A percentile compares a stretch with the other conserved stretches of the same genome.
These are phyloP conservation scores for Jamesozyma jinghongensis DNA, from an alignment of 805 yeast genomes.

Conservation along the genomic window DNA sequence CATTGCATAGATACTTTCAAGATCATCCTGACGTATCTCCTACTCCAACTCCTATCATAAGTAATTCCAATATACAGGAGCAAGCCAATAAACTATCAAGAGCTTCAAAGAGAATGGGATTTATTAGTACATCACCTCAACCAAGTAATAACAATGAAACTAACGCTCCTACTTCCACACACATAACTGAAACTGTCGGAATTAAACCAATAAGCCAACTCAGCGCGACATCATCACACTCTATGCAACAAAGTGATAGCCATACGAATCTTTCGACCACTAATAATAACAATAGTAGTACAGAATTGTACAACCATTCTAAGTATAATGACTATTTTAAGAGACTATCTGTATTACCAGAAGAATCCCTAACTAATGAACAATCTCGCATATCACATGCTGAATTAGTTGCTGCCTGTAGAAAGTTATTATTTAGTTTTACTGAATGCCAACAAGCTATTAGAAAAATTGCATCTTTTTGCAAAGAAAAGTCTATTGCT, in stretches of 20 bases:
- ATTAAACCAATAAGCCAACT: too few relatives aligned
- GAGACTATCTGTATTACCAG: conserved; percentile 56
- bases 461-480: conserved; percentile 48
- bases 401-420: conserved; percentile 33
- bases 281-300: conserved; percentile 1
- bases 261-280: too few relatives aligned
- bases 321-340: conserved; percentile 57
- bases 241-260: too few relatives aligned
- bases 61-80: neutral
- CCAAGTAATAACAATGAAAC: neutral
- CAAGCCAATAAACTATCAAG: conserved; percentile 32
- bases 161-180: neutral
- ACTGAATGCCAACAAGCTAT: conserved; percentile 57
- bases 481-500: conserved; percentile 46
- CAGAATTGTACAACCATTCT: conserved; percentile 26
- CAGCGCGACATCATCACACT: too few relatives aligned
- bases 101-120: conserved; percentile 70
- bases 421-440: conserved; percentile 53
- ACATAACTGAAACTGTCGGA: too few relatives aligned
- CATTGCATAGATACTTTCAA: conserved; percentile 23
- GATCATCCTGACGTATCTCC: conserved; percentile 7
- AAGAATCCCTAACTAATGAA: conserved; percentile 27
- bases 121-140: conserved; percentile 31
- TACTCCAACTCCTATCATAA: neutral
- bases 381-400: conserved; percentile 25